These are phyloP conservation scores for Globisporangium emineosum DNA, from an alignment of 352 stramenopile species.

Conservation along the genomic window DNA sequence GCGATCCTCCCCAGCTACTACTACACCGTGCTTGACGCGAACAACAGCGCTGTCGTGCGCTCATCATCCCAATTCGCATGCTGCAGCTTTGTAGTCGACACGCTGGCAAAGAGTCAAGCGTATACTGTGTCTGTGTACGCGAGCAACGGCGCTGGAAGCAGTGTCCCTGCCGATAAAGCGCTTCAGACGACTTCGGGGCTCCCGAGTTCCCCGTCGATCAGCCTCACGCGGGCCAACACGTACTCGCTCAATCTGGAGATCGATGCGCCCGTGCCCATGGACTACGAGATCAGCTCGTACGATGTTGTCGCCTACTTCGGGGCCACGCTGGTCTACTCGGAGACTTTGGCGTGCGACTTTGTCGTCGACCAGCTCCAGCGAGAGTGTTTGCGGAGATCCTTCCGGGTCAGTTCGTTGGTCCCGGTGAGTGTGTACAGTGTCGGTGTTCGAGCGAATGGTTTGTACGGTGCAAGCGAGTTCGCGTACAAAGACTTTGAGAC, in stretches of 20 bases:
- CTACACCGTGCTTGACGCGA: slow-evolving; percentile 24
- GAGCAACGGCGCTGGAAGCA: slow-evolving; percentile 27
- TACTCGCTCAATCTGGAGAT: slow-evolving; percentile 37
- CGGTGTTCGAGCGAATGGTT: slow-evolving; percentile 6
- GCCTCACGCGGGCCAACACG: slow-evolving; percentile 31
- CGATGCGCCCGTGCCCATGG: background rate
- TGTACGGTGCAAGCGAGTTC: slow-evolving; percentile 3
- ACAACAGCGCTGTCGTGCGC: slow-evolving; percentile 1
- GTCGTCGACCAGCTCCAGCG: background rate
- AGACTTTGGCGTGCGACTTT: background rate
- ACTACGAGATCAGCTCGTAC: slow-evolving; percentile 41
- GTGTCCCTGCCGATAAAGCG: slow-evolving; percentile 13
- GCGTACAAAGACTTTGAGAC: background rate
- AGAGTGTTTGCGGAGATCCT: background rate
- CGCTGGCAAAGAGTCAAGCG: slow-evolving; percentile 18
- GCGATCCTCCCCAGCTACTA: slow-evolving; percentile 28
- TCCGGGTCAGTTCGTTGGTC: background rate
- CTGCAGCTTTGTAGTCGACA: slow-evolving; percentile 34
- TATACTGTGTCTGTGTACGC: slow-evolving; percentile 32
- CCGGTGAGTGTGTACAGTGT: slow-evolving; percentile 10
- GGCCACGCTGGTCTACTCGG: slow-evolving; percentile 6
- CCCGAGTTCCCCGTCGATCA: slow-evolving; percentile 19
- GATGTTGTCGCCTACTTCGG: slow-evolving; percentile 19
- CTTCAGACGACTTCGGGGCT: slow-evolving; percentile 36
- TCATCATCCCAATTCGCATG: slow-evolving; percentile 34